phyloP scores from a whole-genome alignment of 306 rosid genomes.

The Lablab purpureus region DNA sequence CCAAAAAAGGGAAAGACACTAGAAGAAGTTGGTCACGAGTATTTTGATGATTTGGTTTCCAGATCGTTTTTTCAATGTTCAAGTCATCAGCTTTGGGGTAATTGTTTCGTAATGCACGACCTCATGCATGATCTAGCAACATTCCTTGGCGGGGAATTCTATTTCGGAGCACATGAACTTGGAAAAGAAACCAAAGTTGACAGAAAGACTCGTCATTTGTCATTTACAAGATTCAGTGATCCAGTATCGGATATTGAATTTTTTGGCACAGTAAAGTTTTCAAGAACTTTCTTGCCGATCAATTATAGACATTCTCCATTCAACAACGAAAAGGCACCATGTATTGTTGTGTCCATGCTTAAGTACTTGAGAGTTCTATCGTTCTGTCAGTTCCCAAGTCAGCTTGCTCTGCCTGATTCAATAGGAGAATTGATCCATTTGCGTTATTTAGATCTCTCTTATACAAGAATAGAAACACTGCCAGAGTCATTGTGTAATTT shows the following conservation, averaged over 20 bases:
- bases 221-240: background rate
- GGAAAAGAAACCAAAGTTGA: background rate
- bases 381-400: background rate
- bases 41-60: background rate
- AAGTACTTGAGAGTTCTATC: conserved; percentile 3
- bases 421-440: background rate
- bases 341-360: background rate
- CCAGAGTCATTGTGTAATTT: background rate
- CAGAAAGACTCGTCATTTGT: background rate
- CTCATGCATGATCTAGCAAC: background rate
- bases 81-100: background rate
- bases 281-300: background rate
- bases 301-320: background rate
- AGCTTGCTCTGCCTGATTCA: background rate
- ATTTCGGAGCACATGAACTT: background rate
- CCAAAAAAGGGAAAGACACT: background rate
- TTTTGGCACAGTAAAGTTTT: background rate
- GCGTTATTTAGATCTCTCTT: background rate
- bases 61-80: background rate
- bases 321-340: background rate
- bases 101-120: background rate
- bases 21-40: background rate
- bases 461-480: background rate
- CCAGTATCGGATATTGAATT: background rate
- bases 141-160: background rate